A percentile compares a stretch with the other conserved stretches of the same genome.
Evolutionary conservation across 495 filamentous ascomycete genomes (phyloP).

Genomic region (Xylaria longipes): DNA sequence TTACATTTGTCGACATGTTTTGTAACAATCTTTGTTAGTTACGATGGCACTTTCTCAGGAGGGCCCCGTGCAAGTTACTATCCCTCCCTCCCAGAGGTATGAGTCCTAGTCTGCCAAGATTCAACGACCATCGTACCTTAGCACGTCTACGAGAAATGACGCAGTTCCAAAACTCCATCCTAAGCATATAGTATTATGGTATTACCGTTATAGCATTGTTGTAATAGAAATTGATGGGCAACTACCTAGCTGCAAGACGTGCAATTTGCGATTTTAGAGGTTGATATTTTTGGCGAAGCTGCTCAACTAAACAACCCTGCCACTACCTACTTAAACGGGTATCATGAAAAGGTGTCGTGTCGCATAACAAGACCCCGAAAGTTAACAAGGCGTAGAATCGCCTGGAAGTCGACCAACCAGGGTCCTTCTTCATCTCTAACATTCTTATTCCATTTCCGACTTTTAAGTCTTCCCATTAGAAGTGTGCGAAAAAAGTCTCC

Average conservation of each 20-base stretch:
- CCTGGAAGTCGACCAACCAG: background rate
- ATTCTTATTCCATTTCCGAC: background rate
- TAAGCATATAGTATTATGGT: background rate
- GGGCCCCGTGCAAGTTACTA: background rate
- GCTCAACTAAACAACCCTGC: background rate
- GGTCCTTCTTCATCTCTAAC: background rate
- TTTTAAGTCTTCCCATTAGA: background rate
- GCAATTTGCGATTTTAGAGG: background rate
- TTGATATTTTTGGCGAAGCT: background rate
- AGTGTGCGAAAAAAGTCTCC: background rate
- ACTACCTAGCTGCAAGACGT: background rate
- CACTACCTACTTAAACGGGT: background rate
- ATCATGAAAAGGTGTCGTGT: constrained; percentile 37
- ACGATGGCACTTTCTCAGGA: too few species aligned
- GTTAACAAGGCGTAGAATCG: too few species aligned
- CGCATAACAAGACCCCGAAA: constrained; percentile 14
- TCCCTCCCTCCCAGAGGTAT: background rate
- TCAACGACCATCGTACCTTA: background rate
- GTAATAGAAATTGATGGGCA: background rate
- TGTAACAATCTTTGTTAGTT: background rate
- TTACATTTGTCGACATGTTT: background rate
- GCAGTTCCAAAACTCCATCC: background rate
- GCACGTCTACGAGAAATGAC: background rate
- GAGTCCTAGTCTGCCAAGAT: background rate
- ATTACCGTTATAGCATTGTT: background rate